phyloP scores from a whole-genome alignment of 2,329 filamentous ascomycete species.

The Uncinocarpus reesii region DNA sequence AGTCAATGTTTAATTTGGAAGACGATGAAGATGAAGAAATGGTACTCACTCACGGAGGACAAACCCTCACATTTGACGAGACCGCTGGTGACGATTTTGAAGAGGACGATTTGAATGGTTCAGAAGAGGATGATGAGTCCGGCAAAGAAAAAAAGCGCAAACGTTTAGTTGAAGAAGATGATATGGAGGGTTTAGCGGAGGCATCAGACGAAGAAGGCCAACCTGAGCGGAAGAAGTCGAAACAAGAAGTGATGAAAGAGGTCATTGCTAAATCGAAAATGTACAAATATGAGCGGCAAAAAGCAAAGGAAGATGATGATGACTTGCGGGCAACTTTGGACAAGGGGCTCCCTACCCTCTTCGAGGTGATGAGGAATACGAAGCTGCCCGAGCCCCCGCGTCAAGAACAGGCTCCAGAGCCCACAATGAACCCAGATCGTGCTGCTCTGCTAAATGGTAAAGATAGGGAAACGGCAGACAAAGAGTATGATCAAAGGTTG shows the following conservation, averaged over 20 bases:
- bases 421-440: conserved; percentile 52
- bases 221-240: conserved; percentile 82
- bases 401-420: conserved; percentile 35
- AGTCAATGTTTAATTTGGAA: conserved; percentile 80
- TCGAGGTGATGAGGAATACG: conserved; percentile 56
- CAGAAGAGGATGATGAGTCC: conserved; percentile 50
- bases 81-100: conserved; percentile 62
- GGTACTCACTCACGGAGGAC: conserved; percentile 72
- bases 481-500: conserved; percentile 76
- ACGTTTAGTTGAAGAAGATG: conserved; percentile 35
- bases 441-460: conserved; percentile 50
- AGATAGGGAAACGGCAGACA: conserved; percentile 61
- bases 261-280: conserved; percentile 94
- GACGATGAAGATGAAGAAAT: conserved; percentile 62
- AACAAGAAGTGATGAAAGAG: conserved; percentile 96
- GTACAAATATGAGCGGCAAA: conserved; percentile 88
- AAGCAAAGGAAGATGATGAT: conserved; percentile 84
- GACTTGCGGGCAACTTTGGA: conserved; percentile 77
- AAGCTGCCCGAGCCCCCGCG: conserved; percentile 44
- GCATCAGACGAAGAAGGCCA: conserved; percentile 41
- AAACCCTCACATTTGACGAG: conserved; percentile 56
- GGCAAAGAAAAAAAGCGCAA: conserved; percentile 45
- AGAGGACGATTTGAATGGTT: conserved; percentile 57
- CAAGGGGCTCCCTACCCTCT: conserved; percentile 67
- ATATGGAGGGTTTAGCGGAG: conserved; percentile 26